A percentile compares a stretch with the other conserved stretches of the same genome.
Conservation (phyloP, 352 stramenopile genomes). For the Peronospora destructor region DNA sequence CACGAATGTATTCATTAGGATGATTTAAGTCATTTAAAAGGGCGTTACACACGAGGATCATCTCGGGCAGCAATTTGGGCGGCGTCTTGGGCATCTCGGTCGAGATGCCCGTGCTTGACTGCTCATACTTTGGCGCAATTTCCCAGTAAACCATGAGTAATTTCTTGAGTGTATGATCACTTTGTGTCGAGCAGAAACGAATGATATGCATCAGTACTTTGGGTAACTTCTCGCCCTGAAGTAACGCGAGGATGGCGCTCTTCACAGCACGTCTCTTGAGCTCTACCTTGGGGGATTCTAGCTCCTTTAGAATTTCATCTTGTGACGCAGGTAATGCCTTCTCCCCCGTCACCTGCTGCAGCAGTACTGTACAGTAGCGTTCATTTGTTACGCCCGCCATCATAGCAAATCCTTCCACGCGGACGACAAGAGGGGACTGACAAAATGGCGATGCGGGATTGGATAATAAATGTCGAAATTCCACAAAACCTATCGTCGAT, state of each 20-base stretch:
- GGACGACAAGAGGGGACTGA: conserved; percentile 4
- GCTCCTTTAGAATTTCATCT: conserved; percentile 95
- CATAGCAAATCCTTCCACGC: conserved; percentile 23
- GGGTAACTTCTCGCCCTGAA: conserved; percentile 97
- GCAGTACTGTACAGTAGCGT: conserved; percentile 81
- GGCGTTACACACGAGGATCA: conserved; percentile 99
- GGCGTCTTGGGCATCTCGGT: conserved; percentile 29
- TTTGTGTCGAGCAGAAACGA: conserved; percentile 98
- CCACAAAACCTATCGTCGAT: background rate
- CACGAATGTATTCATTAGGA: conserved; percentile 99
- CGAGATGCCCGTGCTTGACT: conserved; percentile 26
- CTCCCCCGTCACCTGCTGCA: conserved; percentile 54
- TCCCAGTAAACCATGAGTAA: conserved; percentile 99
- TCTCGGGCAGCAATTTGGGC: conserved; percentile 97
- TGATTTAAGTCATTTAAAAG: conserved; percentile 99
- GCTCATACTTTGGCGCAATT: conserved; percentile 97
- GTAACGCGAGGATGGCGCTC: conserved; percentile 95
- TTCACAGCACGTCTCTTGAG: conserved; percentile 98
- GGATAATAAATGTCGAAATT: conserved; percentile 13
- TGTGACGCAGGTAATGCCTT: conserved; percentile 75
- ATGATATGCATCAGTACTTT: conserved; percentile 99
- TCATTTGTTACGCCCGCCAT: conserved; percentile 76
- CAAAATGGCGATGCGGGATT: conserved; percentile 18
- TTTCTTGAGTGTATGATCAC: conserved; percentile 99
- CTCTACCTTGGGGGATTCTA: conserved; percentile 92